A percentile compares a stretch with the other conserved stretches of the same genome.
Conservation (phyloP, 257 asterid genomes). For the Marsdenia floribunda region DNA sequence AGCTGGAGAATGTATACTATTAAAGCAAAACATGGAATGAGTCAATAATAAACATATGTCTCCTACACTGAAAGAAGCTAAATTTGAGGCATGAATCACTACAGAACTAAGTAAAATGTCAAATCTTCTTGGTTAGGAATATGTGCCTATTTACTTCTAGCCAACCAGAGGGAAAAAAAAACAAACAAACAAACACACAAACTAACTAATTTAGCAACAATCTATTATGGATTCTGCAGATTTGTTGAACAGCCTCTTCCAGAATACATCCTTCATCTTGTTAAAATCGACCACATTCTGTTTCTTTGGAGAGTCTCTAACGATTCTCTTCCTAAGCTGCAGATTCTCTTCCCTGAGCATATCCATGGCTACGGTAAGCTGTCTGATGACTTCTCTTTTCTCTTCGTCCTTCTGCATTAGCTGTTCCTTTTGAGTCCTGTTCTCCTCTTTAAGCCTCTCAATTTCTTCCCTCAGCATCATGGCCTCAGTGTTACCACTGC, state of each 20-base stretch:
- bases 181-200: background rate
- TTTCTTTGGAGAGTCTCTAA: slow-evolving; percentile 33
- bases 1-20: background rate
- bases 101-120: background rate
- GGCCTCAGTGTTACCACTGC: slow-evolving; percentile 20
- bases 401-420: slow-evolving; percentile 74
- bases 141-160: slow-evolving; percentile 9
- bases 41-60: background rate
- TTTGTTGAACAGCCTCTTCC: slow-evolving; percentile 54
- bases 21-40: background rate
- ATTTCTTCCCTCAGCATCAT: slow-evolving; percentile 45
- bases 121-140: background rate
- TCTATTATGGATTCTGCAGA: slow-evolving; percentile 29
- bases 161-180: slow-evolving; percentile 1
- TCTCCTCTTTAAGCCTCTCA: slow-evolving; percentile 52
- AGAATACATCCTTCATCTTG: slow-evolving; percentile 41
- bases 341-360: slow-evolving; percentile 59
- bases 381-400: slow-evolving; percentile 82
- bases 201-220: background rate
- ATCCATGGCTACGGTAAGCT: slow-evolving; percentile 67
- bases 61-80: background rate
- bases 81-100: background rate
- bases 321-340: slow-evolving; percentile 37
- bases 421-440: slow-evolving; percentile 38
- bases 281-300: slow-evolving; percentile 27